phyloP scores from a whole-genome alignment of 2,329 filamentous ascomycete species.

The Penicillium janthinellum region DNA sequence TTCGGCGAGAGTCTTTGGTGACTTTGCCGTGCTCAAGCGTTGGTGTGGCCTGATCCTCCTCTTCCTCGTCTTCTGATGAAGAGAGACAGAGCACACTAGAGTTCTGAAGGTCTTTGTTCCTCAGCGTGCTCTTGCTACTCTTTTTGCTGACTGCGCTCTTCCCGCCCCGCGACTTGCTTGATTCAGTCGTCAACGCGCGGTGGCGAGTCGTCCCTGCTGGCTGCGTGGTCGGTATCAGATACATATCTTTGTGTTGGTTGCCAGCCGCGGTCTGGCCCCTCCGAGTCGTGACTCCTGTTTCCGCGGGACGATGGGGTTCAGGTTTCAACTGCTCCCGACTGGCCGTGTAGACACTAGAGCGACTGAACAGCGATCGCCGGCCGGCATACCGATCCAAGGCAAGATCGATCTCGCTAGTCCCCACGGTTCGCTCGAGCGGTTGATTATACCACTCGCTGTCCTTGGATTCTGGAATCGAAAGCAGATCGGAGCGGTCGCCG shows the following conservation, averaged over 20 bases:
- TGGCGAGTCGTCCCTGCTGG: slow-evolving; percentile 7
- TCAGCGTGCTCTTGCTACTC: slow-evolving; percentile 42
- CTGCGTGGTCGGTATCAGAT: slow-evolving; percentile 28
- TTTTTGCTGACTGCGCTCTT: slow-evolving; percentile 38
- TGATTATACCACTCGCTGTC: slow-evolving; percentile 28
- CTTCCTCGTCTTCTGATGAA: slow-evolving; percentile 52
- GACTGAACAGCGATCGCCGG: slow-evolving; percentile 27
- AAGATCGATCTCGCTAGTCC: slow-evolving; percentile 38
- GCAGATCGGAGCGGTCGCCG: slow-evolving; percentile 21
- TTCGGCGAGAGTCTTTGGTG: slow-evolving; percentile 29
- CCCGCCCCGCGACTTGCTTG: slow-evolving; percentile 16
- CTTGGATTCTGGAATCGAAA: slow-evolving; percentile 24
- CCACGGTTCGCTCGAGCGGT: slow-evolving; percentile 33
- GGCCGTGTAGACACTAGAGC: slow-evolving; percentile 26
- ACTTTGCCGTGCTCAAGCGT: slow-evolving; percentile 14
- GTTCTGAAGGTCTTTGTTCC: slow-evolving; percentile 45
- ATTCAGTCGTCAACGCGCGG: slow-evolving; percentile 5
- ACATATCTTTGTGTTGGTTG: slow-evolving; percentile 28
- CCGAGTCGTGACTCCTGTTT: slow-evolving; percentile 15
- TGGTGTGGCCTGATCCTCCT: slow-evolving; percentile 32
- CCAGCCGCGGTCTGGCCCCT: slow-evolving; percentile 29
- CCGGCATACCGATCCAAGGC: slow-evolving; percentile 35
- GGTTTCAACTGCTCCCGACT: slow-evolving; percentile 27
- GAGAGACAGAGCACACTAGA: slow-evolving; percentile 52
- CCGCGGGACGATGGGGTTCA: slow-evolving; percentile 23